Conservation (phyloP, 371 early-diverging fungal species). For the Rhizopus stolonifer region DNA sequence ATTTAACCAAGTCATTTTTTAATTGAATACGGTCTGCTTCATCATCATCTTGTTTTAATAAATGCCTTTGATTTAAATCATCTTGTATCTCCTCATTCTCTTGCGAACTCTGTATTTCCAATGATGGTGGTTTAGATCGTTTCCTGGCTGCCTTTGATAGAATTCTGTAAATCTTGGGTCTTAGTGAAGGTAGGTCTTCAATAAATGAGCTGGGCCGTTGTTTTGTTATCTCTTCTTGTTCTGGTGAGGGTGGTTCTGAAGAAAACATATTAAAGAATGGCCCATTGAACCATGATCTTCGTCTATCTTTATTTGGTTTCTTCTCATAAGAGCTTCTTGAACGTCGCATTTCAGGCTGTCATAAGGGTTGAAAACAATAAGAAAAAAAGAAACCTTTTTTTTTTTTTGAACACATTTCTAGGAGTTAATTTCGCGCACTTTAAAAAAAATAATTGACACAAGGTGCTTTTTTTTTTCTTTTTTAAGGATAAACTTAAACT, state of each 20-base stretch:
- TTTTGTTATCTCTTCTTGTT: not conserved
- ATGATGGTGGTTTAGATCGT: not conserved
- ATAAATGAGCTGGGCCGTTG: constrained; percentile 17
- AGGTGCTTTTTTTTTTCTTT: too few relatives aligned
- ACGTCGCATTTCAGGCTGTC: constrained; percentile 7
- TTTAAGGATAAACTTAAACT: too few relatives aligned
- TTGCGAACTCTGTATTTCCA: not conserved
- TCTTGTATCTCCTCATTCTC: constrained; percentile 1
- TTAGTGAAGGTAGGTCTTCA: not conserved
- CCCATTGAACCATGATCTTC: constrained; percentile 28
- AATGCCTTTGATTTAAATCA: constrained; percentile 3
- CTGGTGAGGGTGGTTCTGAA: constrained; percentile 28
- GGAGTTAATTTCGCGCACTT: too few relatives aligned
- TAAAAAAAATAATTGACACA: too few relatives aligned
- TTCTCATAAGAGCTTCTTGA: constrained; percentile 8
- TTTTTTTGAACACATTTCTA: too few relatives aligned
- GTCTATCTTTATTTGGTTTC: constrained; percentile 7
- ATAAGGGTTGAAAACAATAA: not conserved
- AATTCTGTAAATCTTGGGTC: constrained; percentile 16
- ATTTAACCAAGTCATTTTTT: constrained; percentile 35
- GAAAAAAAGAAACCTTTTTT: not conserved
- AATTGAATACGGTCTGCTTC: constrained; percentile 36
- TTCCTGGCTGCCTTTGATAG: constrained; percentile 21
- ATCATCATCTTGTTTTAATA: constrained; percentile 30
- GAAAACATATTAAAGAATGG: constrained; percentile 19